A percentile compares a stretch with the other conserved stretches of the same genome.
Evolutionary conservation across 129 eudicot genomes (phyloP).

Genomic region (Centaurea solstitialis): DNA sequence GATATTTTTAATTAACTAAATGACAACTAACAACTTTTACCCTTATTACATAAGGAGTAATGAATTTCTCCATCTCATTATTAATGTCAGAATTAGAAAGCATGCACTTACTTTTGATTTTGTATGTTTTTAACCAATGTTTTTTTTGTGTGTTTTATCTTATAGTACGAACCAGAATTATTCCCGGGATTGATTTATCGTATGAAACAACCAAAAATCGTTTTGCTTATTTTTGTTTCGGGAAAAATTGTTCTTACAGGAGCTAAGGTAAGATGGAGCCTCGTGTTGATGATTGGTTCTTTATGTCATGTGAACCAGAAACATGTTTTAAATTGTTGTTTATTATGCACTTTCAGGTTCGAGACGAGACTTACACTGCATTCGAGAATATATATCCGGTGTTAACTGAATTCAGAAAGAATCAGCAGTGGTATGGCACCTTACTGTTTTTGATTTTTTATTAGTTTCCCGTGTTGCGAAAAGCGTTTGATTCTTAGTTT

Average conservation of each 20-base stretch:
- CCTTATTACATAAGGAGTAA: not conserved
- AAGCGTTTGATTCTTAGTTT: not conserved
- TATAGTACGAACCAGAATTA: constrained; percentile 93
- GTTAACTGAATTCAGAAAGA: constrained; percentile 76
- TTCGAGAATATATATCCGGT: constrained; percentile 94
- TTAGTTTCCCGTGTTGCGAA: not conserved
- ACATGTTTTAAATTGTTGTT: not conserved
- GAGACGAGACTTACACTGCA: constrained; percentile 82
- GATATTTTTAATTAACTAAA: not conserved
- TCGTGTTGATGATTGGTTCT: not conserved
- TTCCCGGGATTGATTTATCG: constrained; percentile 92
- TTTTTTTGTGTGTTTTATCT: constrained; percentile 1
- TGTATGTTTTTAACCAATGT: not conserved
- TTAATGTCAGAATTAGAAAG: not conserved
- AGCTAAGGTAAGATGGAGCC: constrained; percentile 61
- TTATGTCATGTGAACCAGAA: not conserved
- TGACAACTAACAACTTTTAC: not conserved
- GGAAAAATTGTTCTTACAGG: constrained; percentile 95
- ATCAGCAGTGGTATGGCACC: constrained; percentile 70
- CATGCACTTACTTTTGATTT: not conserved
- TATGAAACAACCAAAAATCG: constrained; percentile 91
- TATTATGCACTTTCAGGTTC: constrained; percentile 43
- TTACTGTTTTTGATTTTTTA: constrained; percentile 1
- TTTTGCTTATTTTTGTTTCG: constrained; percentile 81
- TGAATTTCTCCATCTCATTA: not conserved